Evolutionary conservation across 441 rosid genomes (phyloP), one percentile per base, ranked within the genome.

Genomic region (Populus tomentosa): DNA sequence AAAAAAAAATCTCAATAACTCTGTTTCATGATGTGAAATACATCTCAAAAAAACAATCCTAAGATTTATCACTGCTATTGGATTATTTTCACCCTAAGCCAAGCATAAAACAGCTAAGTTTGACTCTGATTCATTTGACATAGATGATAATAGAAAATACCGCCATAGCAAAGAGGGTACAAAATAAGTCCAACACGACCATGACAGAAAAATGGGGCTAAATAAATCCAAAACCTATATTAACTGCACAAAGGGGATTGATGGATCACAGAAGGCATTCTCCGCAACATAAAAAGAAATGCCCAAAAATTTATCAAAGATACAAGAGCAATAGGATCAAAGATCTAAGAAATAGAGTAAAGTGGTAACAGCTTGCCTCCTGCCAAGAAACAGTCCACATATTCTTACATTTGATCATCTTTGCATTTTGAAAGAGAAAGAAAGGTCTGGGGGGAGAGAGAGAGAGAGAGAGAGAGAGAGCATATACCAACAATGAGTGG

Each of bases 401-500:
- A 38, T 14, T 24, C 33, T 72, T 33, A 53, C 23, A 18, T 35
- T 21, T 67, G 32, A 77, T 32, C 64, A 65, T 16, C 16, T 18
- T 0, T 36, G 38, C 69, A 30, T 16, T 16, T 56, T 18, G 63
- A 24, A 26, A 73, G 73, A 73, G 4, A 67, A 13, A 18, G 64
- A 74, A 66, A 73, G 67, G 13, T n/a, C 18, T 2, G 18, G 26
- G 72, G 69, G 14, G 40, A 14, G 40, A 53, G 6, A 33, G n/a
- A 77, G 56, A 10, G 68, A 80, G 67, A 68, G 74, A 79, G n/a
- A 77, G 56, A 10, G 68, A 80, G 67, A 68, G 74, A 79, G 71
- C 75, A 62, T 87, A 71, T 90, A 96, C 98, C 90, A 53, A 85
- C 72, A 96, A 84, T 23, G 99, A 94, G 79, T 94, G 99, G 79